These are phyloP conservation scores for Fusarium sulawesiense DNA, from an alignment of 2,329 filamentous ascomycete genomes.

Conservation along the genomic window DNA sequence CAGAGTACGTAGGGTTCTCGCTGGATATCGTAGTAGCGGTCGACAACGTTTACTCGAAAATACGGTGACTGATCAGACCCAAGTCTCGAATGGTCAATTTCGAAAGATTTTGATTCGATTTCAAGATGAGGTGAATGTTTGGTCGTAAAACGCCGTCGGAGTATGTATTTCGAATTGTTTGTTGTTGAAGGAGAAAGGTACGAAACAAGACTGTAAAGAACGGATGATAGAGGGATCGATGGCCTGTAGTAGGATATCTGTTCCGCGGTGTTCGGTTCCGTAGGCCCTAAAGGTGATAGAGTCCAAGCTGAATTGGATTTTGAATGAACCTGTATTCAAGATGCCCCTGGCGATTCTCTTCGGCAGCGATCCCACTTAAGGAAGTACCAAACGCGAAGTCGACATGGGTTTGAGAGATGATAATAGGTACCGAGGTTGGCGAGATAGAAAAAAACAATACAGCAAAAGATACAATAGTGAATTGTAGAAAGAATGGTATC, in stretches of 20 bases:
- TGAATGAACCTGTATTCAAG: constrained; percentile 23
- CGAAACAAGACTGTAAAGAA: constrained; percentile 7
- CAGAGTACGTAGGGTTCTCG: background rate
- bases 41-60: constrained; percentile 34
- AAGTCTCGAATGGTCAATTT: constrained; percentile 8
- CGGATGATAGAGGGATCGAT: constrained; percentile 12
- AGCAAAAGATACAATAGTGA: background rate
- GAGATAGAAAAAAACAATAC: background rate
- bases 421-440: constrained; percentile 12
- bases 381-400: constrained; percentile 32
- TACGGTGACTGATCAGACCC: constrained; percentile 41
- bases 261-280: constrained; percentile 14
- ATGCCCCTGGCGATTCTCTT: constrained; percentile 37
- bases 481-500: background rate
- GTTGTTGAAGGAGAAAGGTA: constrained; percentile 13
- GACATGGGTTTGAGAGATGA: constrained; percentile 28
- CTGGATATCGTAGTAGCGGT: constrained; percentile 16
- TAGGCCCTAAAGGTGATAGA: constrained; percentile 23
- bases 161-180: constrained; percentile 1
- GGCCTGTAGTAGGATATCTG: constrained; percentile 10
- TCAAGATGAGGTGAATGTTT: constrained; percentile 14
- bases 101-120: constrained; percentile 5
- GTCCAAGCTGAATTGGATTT: constrained; percentile 16
- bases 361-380: constrained; percentile 46
- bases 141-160: background rate